These are phyloP conservation scores for Ajuga reptans DNA, from an alignment of 305 asterid species.

Conservation along the genomic window DNA sequence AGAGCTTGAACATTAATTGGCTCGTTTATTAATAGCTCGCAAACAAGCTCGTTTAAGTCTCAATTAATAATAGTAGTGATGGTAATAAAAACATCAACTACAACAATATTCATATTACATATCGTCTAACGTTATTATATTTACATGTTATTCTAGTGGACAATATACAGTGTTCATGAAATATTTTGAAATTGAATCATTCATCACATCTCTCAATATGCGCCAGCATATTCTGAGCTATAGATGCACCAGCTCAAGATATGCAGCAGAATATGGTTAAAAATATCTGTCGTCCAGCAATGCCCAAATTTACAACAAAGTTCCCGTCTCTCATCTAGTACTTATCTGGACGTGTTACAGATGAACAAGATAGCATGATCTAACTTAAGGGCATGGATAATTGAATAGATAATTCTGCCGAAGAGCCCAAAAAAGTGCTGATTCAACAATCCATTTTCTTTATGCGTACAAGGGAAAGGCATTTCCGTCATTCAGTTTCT, in stretches of 20 bases:
- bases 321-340: slow-evolving; percentile 36
- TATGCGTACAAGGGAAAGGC: background rate
- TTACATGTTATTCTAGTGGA: too few relatives aligned
- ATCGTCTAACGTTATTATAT: too few relatives aligned
- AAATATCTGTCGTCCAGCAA: slow-evolving; percentile 42
- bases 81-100: too few relatives aligned
- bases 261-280: too few relatives aligned
- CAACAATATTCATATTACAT: too few relatives aligned
- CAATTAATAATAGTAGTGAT: too few relatives aligned
- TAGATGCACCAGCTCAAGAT: too few relatives aligned
- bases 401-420: background rate
- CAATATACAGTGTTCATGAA: slow-evolving; percentile 34
- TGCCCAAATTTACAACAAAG: slow-evolving; percentile 35
- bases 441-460: background rate
- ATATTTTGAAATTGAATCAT: slow-evolving; percentile 21
- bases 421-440: background rate
- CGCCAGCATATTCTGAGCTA: slow-evolving; percentile 9
- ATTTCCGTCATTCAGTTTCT: background rate
- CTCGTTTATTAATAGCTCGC: too few relatives aligned
- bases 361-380: background rate
- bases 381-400: background rate
- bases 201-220: background rate
- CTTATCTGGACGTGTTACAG: slow-evolving; percentile 16
- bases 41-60: too few relatives aligned
- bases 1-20: too few relatives aligned